Conservation (phyloP, 495 filamentous ascomycete species). For the Aspergillus campestris region DNA sequence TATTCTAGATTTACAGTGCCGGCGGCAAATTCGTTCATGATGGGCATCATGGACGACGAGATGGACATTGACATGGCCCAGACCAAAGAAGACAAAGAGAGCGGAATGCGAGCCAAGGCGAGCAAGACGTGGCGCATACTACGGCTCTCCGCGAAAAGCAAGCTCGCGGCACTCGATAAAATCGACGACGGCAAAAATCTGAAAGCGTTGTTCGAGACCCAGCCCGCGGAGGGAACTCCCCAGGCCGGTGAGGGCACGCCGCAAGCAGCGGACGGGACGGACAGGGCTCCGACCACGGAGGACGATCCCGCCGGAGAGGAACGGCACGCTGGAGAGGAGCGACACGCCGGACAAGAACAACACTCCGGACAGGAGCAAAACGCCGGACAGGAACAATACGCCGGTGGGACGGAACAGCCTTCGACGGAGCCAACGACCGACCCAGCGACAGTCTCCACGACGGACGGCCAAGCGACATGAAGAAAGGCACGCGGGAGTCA, state of each 20-base stretch:
- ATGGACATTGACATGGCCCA: conserved; percentile 77
- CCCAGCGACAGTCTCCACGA: conserved; percentile 1
- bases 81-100: conserved; percentile 59
- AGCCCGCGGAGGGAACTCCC: background rate
- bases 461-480: conserved; percentile 10
- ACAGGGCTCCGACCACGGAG: conserved; percentile 9
- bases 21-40: conserved; percentile 46
- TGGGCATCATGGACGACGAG: conserved; percentile 58
- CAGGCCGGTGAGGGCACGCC: conserved; percentile 22
- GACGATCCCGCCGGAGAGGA: conserved; percentile 2
- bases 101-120: conserved; percentile 56
- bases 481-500: background rate
- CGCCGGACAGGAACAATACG: background rate
- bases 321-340: conserved; percentile 7
- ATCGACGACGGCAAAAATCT: conserved; percentile 72
- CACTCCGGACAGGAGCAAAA: background rate
- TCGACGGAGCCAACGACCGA: conserved; percentile 8
- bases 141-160: conserved; percentile 63
- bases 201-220: conserved; percentile 39
- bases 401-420: conserved; percentile 7
- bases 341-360: background rate
- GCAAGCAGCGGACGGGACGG: conserved; percentile 17
- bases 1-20: conserved; percentile 40
- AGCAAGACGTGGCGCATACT: conserved; percentile 87
- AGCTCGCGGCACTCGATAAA: conserved; percentile 71